Evolutionary conservation across 2,329 filamentous ascomycete species (phyloP).

Genomic region (Microdochium bolleyi): DNA sequence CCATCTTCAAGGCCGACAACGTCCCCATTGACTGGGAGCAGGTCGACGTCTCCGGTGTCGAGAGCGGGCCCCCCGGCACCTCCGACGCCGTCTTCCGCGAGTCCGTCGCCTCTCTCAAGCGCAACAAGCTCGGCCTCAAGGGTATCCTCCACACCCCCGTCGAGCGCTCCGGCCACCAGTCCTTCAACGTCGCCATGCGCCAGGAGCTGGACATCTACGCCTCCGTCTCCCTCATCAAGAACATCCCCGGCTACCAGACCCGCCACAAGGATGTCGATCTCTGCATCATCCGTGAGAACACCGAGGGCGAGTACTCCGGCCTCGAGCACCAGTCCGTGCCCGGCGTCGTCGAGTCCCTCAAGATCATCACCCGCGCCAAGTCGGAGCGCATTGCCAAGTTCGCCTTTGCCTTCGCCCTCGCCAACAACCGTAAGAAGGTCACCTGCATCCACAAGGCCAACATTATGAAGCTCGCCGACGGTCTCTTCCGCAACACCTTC

Average conservation of each 20-base stretch:
- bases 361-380: constrained; percentile 99
- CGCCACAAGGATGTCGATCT: constrained; percentile 96
- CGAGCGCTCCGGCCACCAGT: constrained; percentile 93
- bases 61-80: constrained; percentile 69
- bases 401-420: constrained; percentile 93
- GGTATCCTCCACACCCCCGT: constrained; percentile 98
- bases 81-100: constrained; percentile 94
- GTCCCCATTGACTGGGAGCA: constrained; percentile 99
- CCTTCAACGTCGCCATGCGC: constrained; percentile 98
- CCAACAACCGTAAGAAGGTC: constrained; percentile 98
- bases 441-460: constrained; percentile 99
- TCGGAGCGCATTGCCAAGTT: constrained; percentile 99
- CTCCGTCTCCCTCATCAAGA: constrained; percentile 96
- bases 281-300: constrained; percentile 99
- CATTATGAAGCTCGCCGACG: constrained; percentile 99
- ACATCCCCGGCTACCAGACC: constrained; percentile 97
- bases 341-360: constrained; percentile 97
- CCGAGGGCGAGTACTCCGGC: constrained; percentile 98
- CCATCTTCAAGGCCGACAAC: constrained; percentile 99
- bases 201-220: constrained; percentile 99
- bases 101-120: constrained; percentile 87
- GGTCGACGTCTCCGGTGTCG: constrained; percentile 88
- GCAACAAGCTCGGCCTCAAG: constrained; percentile 98
- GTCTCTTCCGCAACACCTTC: constrained; percentile 97
- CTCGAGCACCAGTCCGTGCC: constrained; percentile 96